A percentile compares a stretch with the other conserved stretches of the same genome.
Evolutionary conservation across 257 asterid species (phyloP).

Genomic region (Nicotiana attenuata): DNA sequence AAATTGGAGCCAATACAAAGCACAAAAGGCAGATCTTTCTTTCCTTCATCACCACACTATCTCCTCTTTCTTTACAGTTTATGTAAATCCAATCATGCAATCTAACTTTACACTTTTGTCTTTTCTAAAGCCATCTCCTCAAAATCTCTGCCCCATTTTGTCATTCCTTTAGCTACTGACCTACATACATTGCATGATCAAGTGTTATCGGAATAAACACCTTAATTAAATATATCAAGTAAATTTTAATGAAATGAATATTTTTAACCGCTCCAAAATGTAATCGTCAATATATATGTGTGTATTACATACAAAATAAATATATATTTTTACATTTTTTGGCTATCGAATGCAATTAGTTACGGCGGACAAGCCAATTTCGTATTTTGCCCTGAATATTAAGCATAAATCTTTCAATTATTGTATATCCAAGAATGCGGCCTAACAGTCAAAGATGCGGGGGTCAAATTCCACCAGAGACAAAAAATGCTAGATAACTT

Average conservation of each 20-base stretch:
- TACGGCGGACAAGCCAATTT: too few relatives aligned
- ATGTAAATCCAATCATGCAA: background rate
- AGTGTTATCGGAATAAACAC: background rate
- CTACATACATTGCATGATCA: slow-evolving; percentile 8
- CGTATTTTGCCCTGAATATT: too few relatives aligned
- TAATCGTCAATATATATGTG: too few relatives aligned
- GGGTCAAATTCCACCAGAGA: background rate
- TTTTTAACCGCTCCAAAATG: too few relatives aligned
- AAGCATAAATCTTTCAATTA: background rate
- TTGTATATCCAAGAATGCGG: background rate
- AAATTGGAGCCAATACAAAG: background rate
- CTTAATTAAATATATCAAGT: background rate
- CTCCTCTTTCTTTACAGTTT: background rate
- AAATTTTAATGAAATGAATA: too few relatives aligned
- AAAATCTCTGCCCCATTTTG: slow-evolving; percentile 5
- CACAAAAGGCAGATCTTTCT: background rate
- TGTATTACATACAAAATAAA: too few relatives aligned
- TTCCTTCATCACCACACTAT: background rate
- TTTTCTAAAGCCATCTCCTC: slow-evolving; percentile 7
- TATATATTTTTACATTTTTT: too few relatives aligned
- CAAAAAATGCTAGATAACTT: background rate
- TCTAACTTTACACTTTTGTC: slow-evolving; percentile 12
- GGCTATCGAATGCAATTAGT: too few relatives aligned
- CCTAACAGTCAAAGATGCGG: background rate
- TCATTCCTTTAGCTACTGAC: slow-evolving; percentile 1